phyloP scores from a whole-genome alignment of 2,329 filamentous ascomycete species.

The Claviceps digitariae region DNA sequence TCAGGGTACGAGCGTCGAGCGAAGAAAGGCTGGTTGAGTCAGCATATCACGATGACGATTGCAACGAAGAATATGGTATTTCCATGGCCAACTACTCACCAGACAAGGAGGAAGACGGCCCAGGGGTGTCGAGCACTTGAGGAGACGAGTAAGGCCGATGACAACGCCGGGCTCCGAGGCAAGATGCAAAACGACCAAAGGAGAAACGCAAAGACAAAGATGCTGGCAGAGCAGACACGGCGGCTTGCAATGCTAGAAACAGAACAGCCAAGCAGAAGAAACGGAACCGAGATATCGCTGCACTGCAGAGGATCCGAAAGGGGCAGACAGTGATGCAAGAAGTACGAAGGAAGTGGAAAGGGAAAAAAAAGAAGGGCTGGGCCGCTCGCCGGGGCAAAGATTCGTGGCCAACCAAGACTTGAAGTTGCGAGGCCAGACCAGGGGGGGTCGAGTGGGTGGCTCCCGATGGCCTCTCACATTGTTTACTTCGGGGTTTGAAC shows the following conservation, averaged over 20 bases:
- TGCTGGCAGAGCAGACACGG: constrained; percentile 3
- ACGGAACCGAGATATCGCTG: not conserved
- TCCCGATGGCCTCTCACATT: not conserved
- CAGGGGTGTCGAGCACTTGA: not conserved
- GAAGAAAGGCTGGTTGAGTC: not conserved
- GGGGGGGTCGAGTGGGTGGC: not conserved
- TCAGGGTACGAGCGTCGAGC: constrained; percentile 7
- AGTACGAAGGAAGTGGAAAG: not conserved
- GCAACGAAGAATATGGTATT: not conserved
- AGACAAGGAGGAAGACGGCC: not conserved
- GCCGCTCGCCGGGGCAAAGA: not conserved
- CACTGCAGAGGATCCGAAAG: constrained; percentile 1
- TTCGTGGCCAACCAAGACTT: not conserved
- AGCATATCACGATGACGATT: constrained; percentile 5
- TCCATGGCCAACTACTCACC: constrained; percentile 4
- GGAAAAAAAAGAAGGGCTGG: not conserved
- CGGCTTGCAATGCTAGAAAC: constrained; percentile 6
- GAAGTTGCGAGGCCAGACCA: too few species aligned
- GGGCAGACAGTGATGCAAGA: not conserved
- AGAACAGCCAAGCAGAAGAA: not conserved
- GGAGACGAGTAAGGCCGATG: constrained; percentile 12
- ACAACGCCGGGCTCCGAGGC: constrained; percentile 15
- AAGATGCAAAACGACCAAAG: constrained; percentile 10
- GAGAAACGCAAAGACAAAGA: not conserved
- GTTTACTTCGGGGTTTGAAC: not conserved